A percentile compares a stretch with the other conserved stretches of the same genome.
phyloP scores from a whole-genome alignment of 2,329 filamentous ascomycete genomes.

The Penicillium crustosum region DNA sequence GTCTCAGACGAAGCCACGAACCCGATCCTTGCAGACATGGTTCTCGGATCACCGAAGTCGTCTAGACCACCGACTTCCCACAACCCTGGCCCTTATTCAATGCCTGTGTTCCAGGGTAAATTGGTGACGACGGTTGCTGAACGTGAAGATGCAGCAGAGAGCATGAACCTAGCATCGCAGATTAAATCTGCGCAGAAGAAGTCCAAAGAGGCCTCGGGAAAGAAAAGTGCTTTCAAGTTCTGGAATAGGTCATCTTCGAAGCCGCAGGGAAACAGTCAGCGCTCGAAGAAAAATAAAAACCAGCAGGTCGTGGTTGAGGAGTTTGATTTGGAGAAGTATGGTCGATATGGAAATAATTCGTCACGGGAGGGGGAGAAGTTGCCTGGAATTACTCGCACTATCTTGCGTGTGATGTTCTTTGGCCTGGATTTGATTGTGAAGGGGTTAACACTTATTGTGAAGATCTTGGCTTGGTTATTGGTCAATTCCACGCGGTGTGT shows the following conservation, averaged over 20 bases:
- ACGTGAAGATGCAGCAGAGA: conserved; percentile 43
- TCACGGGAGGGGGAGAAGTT: conserved; percentile 42
- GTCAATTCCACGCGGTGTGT: conserved; percentile 41
- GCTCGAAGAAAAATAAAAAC: conserved; percentile 26
- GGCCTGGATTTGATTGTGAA: conserved; percentile 40
- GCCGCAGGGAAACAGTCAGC: neutral
- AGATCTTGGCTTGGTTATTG: conserved; percentile 44
- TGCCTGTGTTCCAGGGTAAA: conserved; percentile 27
- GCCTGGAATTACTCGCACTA: conserved; percentile 36
- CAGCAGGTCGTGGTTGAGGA: conserved; percentile 42
- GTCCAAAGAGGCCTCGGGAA: conserved; percentile 7
- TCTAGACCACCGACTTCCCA: conserved; percentile 9
- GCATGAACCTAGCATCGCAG: conserved; percentile 37
- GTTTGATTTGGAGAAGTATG: conserved; percentile 48
- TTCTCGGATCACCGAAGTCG: conserved; percentile 24
- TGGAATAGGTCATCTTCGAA: conserved; percentile 12
- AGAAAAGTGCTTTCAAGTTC: conserved; percentile 21
- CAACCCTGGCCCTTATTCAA: conserved; percentile 13
- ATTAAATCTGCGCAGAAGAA: conserved; percentile 29
- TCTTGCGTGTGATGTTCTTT: conserved; percentile 42
- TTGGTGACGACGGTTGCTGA: conserved; percentile 43
- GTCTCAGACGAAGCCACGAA: conserved; percentile 45
- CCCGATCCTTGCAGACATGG: conserved; percentile 40
- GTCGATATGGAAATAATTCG: conserved; percentile 39
- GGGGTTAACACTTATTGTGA: conserved; percentile 39